Base-by-base conservation (phyloP, 192 early-diverging fungal genomes). In the Backusella parvicylindrica region DNA sequence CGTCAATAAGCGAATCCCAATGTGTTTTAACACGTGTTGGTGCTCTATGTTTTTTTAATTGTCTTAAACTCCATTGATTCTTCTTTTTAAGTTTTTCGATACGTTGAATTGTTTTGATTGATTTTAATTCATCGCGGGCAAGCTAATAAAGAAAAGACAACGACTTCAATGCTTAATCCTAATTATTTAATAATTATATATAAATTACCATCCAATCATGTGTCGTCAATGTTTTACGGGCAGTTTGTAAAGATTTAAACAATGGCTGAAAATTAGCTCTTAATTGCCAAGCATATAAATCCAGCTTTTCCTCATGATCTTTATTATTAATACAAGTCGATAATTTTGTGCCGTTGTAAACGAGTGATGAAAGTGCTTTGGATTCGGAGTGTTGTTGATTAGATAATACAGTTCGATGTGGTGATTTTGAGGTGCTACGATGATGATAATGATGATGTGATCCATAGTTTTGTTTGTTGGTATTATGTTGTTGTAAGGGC, bases 1-100 rank as follows among this genome's bases (percentile, higher is more conserved):
- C 94, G 56, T 92, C 91, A 41, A 96, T 71, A 35, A 96, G 77
- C 40, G 81, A 84, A 82, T 96, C 95, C 92, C 92, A 92, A 33
- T 93, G 90, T 0, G 89, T 89, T 38, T 89, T 87, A 18, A 73
- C 80, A 33, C 91, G 77, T 8, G 81, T 70, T 35, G 91, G 90
- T 3, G 84, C 82, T 8, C 76, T 81, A 50, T 90, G 88, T 23
- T 85, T 88, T 75, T 91, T 91, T 16, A 94, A 75, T 75, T 96
- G 95, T 64, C 87, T 86, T 28, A 94, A 86, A 78, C 90, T 91
- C 92, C 92, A 94, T n/a, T 84, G 35, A 60, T 89, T 87, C 35
- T 82, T 78, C n/a, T 86, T 82, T 71, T 94, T 95, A 26, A 94
- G 72, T 23, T 86, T 78, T 26, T 96, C 95, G 26, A 95, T 88